Base-by-base conservation (phyloP, 1,284 basidiomycete genomes). In the Boletus holoroseus region DNA sequence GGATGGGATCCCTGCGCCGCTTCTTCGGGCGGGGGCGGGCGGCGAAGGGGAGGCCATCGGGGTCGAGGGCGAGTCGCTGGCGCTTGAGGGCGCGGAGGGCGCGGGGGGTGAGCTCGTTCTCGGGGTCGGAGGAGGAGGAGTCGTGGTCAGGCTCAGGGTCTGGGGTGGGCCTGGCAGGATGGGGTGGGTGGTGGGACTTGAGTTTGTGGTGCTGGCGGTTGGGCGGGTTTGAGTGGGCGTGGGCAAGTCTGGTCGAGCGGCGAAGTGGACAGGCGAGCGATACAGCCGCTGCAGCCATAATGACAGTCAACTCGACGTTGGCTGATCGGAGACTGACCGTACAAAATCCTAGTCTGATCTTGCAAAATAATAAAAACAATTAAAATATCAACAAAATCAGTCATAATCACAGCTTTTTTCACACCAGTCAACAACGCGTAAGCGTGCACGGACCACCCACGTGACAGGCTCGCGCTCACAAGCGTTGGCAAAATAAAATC, bases 41-140 rank as follows among this genome's bases (percentile, higher is more conserved):
- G 3, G 55, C 1, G n/a, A 67, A 31, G 16, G 63, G 55, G 41
- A 66, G 50, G 18, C 55, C 60, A 31, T 64, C 62, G 27, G 46
- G 49, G 66, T 68, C 67, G 56, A 63, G 56, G 0, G 67, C 24
- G 56, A 63, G 65, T 0, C 67, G 65, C 16, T 57, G 65, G 4
- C 67, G 64, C 18, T 66, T 68, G 55, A 68, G 65, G 0, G 64
- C 67, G 32, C 64, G 67, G 34, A 68, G 67, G 2, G 67, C 67
- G 47, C 64, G 63, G 36, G 67, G 64, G 0, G 65, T 66, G 49
- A 66, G 63, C 30, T 65, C 66, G 63, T 68, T 65, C 38, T 63
- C 62, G 11, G 42, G 48, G 46, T 67, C 63, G 7, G 50, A 53
- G 5, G 56, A 59, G 24, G 60, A 60, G 0, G 46, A 48, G 46